These are phyloP conservation scores for Serendipita indica DNA, from an alignment of 768 basidiomycete species.

Conservation along the genomic window DNA sequence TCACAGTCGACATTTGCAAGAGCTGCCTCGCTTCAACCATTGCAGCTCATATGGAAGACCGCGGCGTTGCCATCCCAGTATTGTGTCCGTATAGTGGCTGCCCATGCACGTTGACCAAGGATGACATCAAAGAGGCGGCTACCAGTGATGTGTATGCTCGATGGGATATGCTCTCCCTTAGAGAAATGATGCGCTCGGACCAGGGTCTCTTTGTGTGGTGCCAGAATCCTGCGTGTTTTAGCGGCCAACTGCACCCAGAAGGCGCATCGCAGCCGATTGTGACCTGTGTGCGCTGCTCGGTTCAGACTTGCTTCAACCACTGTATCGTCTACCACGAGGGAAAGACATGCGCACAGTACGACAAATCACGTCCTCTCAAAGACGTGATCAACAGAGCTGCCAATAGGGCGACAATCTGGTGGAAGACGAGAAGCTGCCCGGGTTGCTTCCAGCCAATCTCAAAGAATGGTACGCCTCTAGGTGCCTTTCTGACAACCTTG, in stretches of 20 bases:
- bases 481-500: too few species aligned
- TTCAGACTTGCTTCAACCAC: neutral
- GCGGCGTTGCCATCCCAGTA: neutral
- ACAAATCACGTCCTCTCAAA: neutral
- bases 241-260: neutral
- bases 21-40: neutral
- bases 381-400: neutral
- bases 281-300: neutral
- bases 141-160: neutral
- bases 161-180: neutral
- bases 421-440: neutral
- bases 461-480: too few species aligned
- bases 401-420: neutral
- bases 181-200: conserved; percentile 2
- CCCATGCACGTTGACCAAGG: neutral
- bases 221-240: neutral
- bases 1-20: neutral
- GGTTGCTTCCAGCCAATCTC: neutral
- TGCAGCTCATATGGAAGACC: neutral
- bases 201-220: conserved; percentile 2
- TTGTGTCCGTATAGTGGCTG: neutral
- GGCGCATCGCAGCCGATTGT: conserved; percentile 4
- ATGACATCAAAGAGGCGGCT: neutral
- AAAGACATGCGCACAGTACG: neutral
- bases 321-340: neutral